Evolutionary conservation across 2,329 filamentous ascomycete species (phyloP), one percentile per base, ranked within the genome.

Genomic region (Exophiala lecanii-corni): DNA sequence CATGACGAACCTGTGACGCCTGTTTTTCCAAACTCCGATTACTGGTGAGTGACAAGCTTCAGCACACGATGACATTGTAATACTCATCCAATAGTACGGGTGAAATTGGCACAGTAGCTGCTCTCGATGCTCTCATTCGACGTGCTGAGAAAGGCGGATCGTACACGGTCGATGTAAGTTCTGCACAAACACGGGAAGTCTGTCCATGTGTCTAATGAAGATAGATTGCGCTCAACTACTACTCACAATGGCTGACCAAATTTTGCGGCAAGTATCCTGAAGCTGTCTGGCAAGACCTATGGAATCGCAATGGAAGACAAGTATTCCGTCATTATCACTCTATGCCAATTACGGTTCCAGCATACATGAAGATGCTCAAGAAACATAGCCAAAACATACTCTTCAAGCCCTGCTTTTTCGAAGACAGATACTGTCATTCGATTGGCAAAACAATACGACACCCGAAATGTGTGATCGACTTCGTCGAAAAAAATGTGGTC

Each of bases 51-150:
- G n/a, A n/a, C n/a, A n/a, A n/a, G n/a, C n/a, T n/a, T n/a, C n/a
- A n/a, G n/a, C n/a, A n/a, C n/a, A n/a, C n/a, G n/a, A n/a, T n/a
- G n/a, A n/a, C n/a, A n/a, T n/a, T n/a, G n/a, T n/a, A n/a, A n/a
- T n/a, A n/a, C n/a, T n/a, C n/a, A n/a, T n/a, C n/a, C n/a, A n/a
- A n/a, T n/a, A n/a, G 81, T 18, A 86, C 82, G 1, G 83, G 82
- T 20, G 84, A 80, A 56, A 81, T 85, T 66, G 83, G 82, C 3
- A 79, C 80, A 32, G 79, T 84, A 52, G 78, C 81, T 3, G 81
- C 81, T 0, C 60, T 87, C 25, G 72, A 72, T 0, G 82, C 81
- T 1, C 68, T 86, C 6, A 79, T 78, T 54, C 73, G 75, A 54
- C 72, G 83, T 20, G 76, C 81, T 0, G 79, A 72, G 6, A 61